Percentiles rank a stretch among this genome's conserved stretches.
These are phyloP conservation scores for Fagopyrum tataricum DNA, from an alignment of 148 eudicot species.

Conservation along the genomic window DNA sequence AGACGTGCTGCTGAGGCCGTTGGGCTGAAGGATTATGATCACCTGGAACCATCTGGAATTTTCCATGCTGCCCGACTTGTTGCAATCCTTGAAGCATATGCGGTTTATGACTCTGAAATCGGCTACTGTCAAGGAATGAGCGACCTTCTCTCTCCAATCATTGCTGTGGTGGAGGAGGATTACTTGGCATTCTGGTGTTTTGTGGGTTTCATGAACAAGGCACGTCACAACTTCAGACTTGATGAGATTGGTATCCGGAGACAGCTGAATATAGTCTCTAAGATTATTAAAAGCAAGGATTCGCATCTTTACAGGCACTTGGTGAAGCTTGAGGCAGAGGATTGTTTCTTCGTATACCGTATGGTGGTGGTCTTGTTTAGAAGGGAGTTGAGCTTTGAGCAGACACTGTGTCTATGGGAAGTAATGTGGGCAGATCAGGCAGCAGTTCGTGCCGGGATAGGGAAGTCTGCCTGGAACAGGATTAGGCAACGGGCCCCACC, in stretches of 20 bases:
- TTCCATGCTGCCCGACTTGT: conserved; percentile 38
- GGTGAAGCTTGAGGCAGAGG: conserved; percentile 37
- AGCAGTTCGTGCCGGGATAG: conserved; percentile 30
- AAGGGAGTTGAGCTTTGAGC: conserved; percentile 36
- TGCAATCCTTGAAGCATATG: conserved; percentile 36
- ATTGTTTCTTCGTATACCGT: conserved; percentile 35
- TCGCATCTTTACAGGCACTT: conserved; percentile 36
- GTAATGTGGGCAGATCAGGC: conserved; percentile 45
- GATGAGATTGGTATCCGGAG: conserved; percentile 35
- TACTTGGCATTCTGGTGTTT: conserved; percentile 37
- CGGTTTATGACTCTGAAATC: conserved; percentile 31
- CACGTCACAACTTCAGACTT: conserved; percentile 34
- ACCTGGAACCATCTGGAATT: conserved; percentile 31
- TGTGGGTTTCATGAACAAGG: conserved; percentile 36
- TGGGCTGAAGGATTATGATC: conserved; percentile 33
- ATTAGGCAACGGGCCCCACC: conserved; percentile 35
- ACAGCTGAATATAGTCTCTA: conserved; percentile 29
- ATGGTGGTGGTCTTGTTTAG: conserved; percentile 41
- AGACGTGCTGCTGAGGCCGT: conserved; percentile 26
- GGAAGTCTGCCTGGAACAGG: conserved; percentile 27
- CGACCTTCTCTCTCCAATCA: conserved; percentile 33
- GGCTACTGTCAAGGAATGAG: conserved; percentile 47
- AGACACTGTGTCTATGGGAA: conserved; percentile 35
- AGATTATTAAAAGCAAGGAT: conserved; percentile 31
- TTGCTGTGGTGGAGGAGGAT: conserved; percentile 31